Base-by-base conservation (phyloP, 306 rosid genomes). In the Boehmeria nivea region DNA sequence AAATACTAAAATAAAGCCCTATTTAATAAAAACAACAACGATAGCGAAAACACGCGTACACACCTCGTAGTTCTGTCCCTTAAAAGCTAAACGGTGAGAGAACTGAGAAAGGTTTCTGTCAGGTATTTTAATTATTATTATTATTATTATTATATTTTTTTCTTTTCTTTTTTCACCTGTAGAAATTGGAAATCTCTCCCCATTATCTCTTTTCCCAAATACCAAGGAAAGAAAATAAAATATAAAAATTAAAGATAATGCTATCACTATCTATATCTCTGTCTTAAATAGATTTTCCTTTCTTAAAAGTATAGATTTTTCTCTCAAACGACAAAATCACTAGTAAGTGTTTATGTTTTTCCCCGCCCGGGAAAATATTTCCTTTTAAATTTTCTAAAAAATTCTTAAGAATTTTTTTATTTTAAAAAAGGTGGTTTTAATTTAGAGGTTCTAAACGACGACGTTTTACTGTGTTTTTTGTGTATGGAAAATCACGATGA, bases 151-250 rank as follows among this genome's bases (percentile, higher is more conserved):
- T n/a, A n/a, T n/a, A n/a, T n/a, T n/a, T 6, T 31, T 49, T 14
- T 21, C 10, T 3, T 1, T 1, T 34, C 54, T 34, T 21, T 17
- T 65, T 34, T 27, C n/a, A 16, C 56, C 59, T 18, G 50, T 15
- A 57, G 72, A n/a, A 44, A 50, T 24, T 12, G 55, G 11, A 25
- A 23, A 46, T 19, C 67, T 49, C 42, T 14, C 51, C 48, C 45
- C 52, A 66, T 59, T 54, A 22, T 50, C 61, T 59, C 24, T 23
- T 58, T 19, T 33, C 50, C 14, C 23, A 66, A 65, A 75, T 75
- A 72, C 81, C 83, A 77, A 82, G 67, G 47, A 55, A 25, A 42
- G 22, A 15, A 22, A 7, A 13, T n/a, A n/a, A n/a, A n/a, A n/a
- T n/a, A n/a, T n/a, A n/a, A 21, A 25, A 51, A 11, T 4, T 23